Base-by-base conservation (phyloP, 2,329 filamentous ascomycete genomes). In the Botryosphaeria dothidea region DNA sequence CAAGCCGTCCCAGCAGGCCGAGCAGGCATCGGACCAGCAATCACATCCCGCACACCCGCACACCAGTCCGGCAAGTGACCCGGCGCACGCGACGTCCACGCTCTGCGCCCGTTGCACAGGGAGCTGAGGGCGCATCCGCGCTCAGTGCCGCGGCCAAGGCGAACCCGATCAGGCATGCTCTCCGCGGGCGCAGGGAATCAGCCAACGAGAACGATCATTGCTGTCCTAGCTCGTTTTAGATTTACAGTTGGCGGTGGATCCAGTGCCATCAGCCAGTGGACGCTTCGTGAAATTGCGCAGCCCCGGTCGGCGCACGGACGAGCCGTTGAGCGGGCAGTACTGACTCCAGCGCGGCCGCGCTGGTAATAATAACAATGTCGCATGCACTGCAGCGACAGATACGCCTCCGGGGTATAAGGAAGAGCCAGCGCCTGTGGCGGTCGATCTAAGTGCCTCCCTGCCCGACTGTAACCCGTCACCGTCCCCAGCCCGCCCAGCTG, bases 391-490 rank as follows among this genome's bases (percentile, higher is more conserved):
- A 65, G 51, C 66, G 51, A 73, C n/a, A n/a, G 76, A 79, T 74
- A 76, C 56, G 56, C 38, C 67, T 71, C 74, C 75, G 70, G 77
- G 74, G 74, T 78, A 79, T 78, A 78, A 79, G 76, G 76, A 78
- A 78, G 75, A 77, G 71, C 74, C 76, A 75, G 77, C 75, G 75
- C 76, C 77, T 76, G 75, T 75, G 76, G 76, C 76, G 75, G 76
- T 74, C 72, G 74, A 75, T 71, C 74, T 78, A 73, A 79, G 77
- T 72, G 69, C 70, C 71, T 75, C 74, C 75, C 74, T 73, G 71
- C 66, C 58, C 66, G 60, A 63, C 62, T 46, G 43, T 54, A 43
- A 54, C 48, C 49, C 51, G 48, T 58, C 48, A 54, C 48, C 49
- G n/a, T 45, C 49, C 38, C 68, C 48, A 46, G 46, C 49, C 62